A percentile compares a stretch with the other conserved stretches of the same genome.
phyloP scores from a whole-genome alignment of 2,329 filamentous ascomycete species.

The Ophiostoma montium region DNA sequence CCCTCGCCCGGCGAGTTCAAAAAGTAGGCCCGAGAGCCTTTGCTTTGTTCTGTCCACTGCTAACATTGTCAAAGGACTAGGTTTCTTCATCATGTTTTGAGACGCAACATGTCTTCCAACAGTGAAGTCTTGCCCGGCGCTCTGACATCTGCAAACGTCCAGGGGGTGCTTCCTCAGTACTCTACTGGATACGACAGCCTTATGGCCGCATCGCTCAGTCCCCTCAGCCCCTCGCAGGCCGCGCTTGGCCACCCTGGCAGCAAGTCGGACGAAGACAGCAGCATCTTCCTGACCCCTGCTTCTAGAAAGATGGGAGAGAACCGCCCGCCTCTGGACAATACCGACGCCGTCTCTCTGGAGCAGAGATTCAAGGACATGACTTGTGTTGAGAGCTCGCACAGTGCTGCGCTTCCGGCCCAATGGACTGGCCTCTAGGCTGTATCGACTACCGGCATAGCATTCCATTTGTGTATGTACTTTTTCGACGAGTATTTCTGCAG shows the following conservation, averaged over 20 bases:
- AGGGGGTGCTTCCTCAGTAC: conserved; percentile 28
- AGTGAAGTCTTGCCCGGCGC: conserved; percentile 22
- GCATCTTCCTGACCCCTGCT: conserved; percentile 10
- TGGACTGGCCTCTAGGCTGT: conserved; percentile 3
- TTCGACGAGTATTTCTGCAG: neutral
- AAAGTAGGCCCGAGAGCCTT: neutral
- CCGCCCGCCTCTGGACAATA: conserved; percentile 21
- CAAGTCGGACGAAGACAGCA: conserved; percentile 12
- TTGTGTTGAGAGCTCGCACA: conserved; percentile 9
- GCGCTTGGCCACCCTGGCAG: conserved; percentile 10
- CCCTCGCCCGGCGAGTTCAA: neutral
- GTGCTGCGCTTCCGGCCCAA: conserved; percentile 7
- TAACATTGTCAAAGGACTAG: conserved; percentile 20
- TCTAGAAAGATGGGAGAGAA: conserved; percentile 29
- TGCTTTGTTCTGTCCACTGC: neutral
- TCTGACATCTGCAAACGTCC: conserved; percentile 37
- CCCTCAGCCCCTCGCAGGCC: neutral
- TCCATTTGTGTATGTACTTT: neutral
- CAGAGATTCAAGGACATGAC: conserved; percentile 15
- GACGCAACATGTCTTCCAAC: conserved; percentile 31
- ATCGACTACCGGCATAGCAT: neutral
- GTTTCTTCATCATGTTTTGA: conserved; percentile 34
- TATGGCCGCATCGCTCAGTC: conserved; percentile 9
- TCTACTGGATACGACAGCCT: conserved; percentile 11
- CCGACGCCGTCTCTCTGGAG: conserved; percentile 18